Conservation (phyloP, 192 early-diverging fungal genomes). For the Coemansia sp. region DNA sequence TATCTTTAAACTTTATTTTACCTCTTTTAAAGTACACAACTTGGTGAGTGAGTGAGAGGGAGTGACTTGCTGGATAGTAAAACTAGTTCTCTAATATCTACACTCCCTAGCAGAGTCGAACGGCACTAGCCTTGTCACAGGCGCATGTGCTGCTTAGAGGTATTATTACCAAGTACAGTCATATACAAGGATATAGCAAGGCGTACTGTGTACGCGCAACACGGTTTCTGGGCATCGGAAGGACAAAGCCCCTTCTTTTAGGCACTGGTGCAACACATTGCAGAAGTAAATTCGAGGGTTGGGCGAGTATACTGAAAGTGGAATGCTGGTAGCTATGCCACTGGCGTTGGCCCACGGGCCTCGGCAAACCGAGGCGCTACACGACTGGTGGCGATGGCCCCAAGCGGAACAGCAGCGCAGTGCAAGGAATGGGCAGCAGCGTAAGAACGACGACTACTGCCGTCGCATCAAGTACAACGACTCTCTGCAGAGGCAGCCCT, state of each 20-base stretch:
- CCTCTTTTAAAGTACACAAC: neutral
- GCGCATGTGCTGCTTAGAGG: no score
- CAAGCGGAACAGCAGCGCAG: neutral
- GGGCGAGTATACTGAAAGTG: slow-evolving; percentile 6
- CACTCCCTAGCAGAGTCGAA: no score
- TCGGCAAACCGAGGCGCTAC: slow-evolving; percentile 1
- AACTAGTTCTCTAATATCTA: no score
- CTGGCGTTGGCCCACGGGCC: neutral
- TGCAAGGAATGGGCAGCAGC: neutral
- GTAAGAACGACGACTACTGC: neutral
- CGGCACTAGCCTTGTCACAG: no score
- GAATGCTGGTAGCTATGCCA: neutral
- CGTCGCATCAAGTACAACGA: neutral
- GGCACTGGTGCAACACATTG: neutral
- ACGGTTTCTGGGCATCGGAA: neutral
- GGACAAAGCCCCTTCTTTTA: neutral
- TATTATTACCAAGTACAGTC: no score
- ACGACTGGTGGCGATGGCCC: neutral
- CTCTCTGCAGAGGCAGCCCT: neutral
- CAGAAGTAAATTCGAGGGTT: slow-evolving; percentile 12
- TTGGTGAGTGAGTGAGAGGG: no score
- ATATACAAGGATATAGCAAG: no score
- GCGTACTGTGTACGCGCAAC: neutral
- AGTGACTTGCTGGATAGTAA: no score
- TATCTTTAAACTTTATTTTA: neutral